phyloP scores from a whole-genome alignment of 352 stramenopile genomes.

The Achlya hypogyna region DNA sequence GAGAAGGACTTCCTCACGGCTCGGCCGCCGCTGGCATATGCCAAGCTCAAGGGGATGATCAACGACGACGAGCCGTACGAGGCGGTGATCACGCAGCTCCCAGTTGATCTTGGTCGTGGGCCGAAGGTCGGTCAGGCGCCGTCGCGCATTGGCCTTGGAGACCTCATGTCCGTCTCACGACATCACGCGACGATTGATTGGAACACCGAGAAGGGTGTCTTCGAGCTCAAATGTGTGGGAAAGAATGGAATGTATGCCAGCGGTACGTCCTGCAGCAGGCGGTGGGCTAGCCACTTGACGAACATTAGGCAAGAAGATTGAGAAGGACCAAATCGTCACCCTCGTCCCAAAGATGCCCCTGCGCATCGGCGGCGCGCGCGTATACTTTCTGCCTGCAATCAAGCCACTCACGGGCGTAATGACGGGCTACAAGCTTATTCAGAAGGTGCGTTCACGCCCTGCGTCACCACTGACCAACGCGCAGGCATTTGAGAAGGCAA shows the following conservation, averaged over 20 bases:
- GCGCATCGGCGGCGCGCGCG: conserved; percentile 60
- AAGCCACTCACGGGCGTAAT: conserved; percentile 70
- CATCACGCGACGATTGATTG: conserved; percentile 71
- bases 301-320: conserved; percentile 43
- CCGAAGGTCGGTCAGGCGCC: conserved; percentile 29
- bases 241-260: conserved; percentile 72
- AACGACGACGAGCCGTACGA: conserved; percentile 57
- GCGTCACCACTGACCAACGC: not conserved
- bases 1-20: conserved; percentile 72
- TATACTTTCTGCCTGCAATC: conserved; percentile 71
- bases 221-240: conserved; percentile 65
- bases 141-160: conserved; percentile 46
- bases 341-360: conserved; percentile 61
- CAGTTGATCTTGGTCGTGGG: conserved; percentile 59
- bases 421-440: conserved; percentile 74
- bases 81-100: conserved; percentile 67
- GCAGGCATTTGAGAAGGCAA: conserved; percentile 72
- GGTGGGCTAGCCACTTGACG: not conserved
- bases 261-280: not conserved
- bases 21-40: conserved; percentile 69
- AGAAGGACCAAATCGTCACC: conserved; percentile 63
- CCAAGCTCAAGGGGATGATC: conserved; percentile 56
- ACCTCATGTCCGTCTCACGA: conserved; percentile 72
- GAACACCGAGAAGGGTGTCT: conserved; percentile 61
- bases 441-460: conserved; percentile 31